Conservation (phyloP, 139 green algal genomes). For the Asterochloris erici region DNA sequence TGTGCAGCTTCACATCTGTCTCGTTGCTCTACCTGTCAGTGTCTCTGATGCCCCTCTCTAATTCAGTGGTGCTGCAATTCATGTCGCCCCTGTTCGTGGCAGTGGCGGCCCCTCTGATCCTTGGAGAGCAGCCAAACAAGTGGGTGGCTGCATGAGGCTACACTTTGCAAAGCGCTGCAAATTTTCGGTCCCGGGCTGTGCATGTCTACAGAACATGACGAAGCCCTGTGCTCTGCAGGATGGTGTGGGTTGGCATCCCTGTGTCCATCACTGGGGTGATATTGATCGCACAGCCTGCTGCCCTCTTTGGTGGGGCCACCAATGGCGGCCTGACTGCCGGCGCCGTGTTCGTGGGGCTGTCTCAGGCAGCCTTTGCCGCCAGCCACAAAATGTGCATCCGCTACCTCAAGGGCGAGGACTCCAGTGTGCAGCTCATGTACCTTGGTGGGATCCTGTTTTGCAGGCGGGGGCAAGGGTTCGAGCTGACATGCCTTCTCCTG, state of each 20-base stretch:
- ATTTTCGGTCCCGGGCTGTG: too few relatives aligned
- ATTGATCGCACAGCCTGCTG: constrained; percentile 23
- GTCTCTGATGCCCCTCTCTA: constrained; percentile 5
- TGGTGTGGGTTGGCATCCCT: constrained; percentile 22
- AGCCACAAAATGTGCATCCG: constrained; percentile 12
- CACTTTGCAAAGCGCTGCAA: neutral
- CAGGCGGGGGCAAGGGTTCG: neutral
- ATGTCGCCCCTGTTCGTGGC: constrained; percentile 6
- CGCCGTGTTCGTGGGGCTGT: neutral
- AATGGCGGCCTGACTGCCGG: constrained; percentile 16
- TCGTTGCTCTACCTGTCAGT: neutral
- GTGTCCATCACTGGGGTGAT: constrained; percentile 29
- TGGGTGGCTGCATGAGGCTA: neutral
- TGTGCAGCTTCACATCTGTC: constrained; percentile 3
- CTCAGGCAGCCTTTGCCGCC: constrained; percentile 2
- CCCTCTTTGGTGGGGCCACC: constrained; percentile 22
- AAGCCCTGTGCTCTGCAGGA: neutral
- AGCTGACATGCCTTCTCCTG: too few relatives aligned
- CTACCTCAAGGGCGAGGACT: neutral
- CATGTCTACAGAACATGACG: neutral
- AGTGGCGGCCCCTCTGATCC: neutral
- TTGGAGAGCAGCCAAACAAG: neutral
- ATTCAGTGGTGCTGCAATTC: constrained; percentile 6
- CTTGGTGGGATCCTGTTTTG: neutral
- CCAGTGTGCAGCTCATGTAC: constrained; percentile 5